Percentiles rank a stretch among this genome's conserved stretches.
Conservation (phyloP, 208 protist genomes). For the Porcisia deanei region DNA sequence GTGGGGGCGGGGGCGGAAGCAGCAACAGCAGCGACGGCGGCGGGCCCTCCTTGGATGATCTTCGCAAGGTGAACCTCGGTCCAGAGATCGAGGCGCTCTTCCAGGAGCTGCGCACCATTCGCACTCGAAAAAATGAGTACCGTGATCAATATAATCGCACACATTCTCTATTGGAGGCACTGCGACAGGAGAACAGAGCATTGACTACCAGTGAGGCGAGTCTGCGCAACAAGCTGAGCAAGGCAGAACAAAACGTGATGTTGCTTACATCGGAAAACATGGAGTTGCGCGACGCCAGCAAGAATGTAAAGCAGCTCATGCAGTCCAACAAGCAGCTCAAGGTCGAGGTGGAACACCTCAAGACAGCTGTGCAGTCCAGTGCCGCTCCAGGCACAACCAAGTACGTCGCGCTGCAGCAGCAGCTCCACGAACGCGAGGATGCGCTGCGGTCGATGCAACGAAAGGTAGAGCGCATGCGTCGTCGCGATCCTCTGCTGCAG, state of each 20-base stretch:
- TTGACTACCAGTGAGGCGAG: slow-evolving; percentile 42
- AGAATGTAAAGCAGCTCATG: slow-evolving; percentile 50
- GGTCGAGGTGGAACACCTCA: slow-evolving; percentile 36
- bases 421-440: slow-evolving; percentile 64
- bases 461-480: slow-evolving; percentile 78
- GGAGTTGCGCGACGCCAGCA: slow-evolving; percentile 66
- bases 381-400: slow-evolving; percentile 30
- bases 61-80: slow-evolving; percentile 83
- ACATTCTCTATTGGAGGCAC: slow-evolving; percentile 33
- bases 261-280: slow-evolving; percentile 90
- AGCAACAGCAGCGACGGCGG: slow-evolving; percentile 16
- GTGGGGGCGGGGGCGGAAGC: background rate
- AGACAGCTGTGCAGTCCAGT: slow-evolving; percentile 28
- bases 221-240: slow-evolving; percentile 62
- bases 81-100: slow-evolving; percentile 90
- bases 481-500: slow-evolving; percentile 75
- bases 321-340: slow-evolving; percentile 49
- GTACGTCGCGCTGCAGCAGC: slow-evolving; percentile 48
- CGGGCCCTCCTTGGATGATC: slow-evolving; percentile 77
- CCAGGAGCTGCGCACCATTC: slow-evolving; percentile 70
- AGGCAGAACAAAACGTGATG: slow-evolving; percentile 81
- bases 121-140: slow-evolving; percentile 82
- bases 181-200: slow-evolving; percentile 37
- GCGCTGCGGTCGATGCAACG: slow-evolving; percentile 75
- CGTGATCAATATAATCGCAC: slow-evolving; percentile 55